Evolutionary conservation across 2,329 filamentous ascomycete genomes (phyloP).

Genomic region (Botryotinia calthae): DNA sequence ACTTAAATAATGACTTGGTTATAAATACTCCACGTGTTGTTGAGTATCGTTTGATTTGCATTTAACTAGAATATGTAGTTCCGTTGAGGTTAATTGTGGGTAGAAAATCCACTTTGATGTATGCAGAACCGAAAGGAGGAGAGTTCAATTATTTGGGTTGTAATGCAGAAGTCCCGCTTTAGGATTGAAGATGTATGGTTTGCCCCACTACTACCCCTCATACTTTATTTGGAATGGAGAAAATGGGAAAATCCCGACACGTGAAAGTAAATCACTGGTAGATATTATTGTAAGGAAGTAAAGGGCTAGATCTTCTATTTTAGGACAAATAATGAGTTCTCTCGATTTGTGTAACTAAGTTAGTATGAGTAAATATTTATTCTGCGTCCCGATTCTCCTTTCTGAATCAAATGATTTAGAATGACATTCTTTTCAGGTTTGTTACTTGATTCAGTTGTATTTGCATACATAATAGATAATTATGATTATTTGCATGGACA

Average conservation of each 20-base stretch:
- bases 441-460: not conserved
- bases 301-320: not conserved
- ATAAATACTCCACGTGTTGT: not conserved
- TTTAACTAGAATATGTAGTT: not conserved
- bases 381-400: not conserved
- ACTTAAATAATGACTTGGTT: not conserved
- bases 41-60: not conserved
- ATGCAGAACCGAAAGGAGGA: not conserved
- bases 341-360: not conserved
- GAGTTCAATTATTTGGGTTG: not conserved
- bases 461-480: not conserved
- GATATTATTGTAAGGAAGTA: not conserved
- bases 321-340: not conserved
- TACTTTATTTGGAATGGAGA: not conserved
- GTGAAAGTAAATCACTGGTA: slow-evolving; percentile 5
- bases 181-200: not conserved
- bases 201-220: slow-evolving; percentile 15
- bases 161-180: slow-evolving; percentile 3
- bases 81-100: not conserved
- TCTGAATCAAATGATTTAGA: no score
- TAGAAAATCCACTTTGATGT: slow-evolving; percentile 1
- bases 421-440: not conserved
- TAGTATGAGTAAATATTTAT: not conserved
- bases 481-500: not conserved
- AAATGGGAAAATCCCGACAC: not conserved